Percentiles rank a stretch among this genome's conserved stretches.
These are phyloP conservation scores for Novymonas esmeraldas DNA, from an alignment of 208 protist genomes.

Conservation along the genomic window DNA sequence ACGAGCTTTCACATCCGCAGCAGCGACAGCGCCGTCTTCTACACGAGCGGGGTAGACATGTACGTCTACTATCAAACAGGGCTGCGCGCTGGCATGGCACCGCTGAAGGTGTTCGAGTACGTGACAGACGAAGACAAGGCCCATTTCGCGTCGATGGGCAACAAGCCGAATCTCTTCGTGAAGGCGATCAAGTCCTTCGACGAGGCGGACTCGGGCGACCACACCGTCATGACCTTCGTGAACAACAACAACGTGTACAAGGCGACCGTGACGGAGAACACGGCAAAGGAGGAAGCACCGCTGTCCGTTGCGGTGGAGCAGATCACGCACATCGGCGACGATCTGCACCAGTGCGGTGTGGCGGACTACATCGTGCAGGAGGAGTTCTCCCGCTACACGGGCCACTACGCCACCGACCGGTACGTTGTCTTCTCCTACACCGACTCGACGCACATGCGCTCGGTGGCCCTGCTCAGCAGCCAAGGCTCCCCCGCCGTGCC, in stretches of 20 bases:
- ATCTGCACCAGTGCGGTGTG: constrained; percentile 68
- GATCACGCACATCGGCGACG: constrained; percentile 72
- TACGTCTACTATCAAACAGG: constrained; percentile 68
- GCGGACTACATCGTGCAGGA: constrained; percentile 94
- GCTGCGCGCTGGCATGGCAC: constrained; percentile 34
- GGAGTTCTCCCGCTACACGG: constrained; percentile 90
- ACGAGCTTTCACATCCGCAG: constrained; percentile 53
- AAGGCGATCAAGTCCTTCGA: constrained; percentile 32
- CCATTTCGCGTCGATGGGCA: constrained; percentile 37
- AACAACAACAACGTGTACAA: constrained; percentile 78
- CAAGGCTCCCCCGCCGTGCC: constrained; percentile 25
- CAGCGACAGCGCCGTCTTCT: constrained; percentile 67
- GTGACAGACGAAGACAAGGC: constrained; percentile 38
- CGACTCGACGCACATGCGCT: constrained; percentile 69
- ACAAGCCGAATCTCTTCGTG: constrained; percentile 64
- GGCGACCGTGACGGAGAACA: constrained; percentile 47
- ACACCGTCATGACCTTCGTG: constrained; percentile 65
- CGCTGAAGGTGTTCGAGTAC: constrained; percentile 70
- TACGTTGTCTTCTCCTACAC: constrained; percentile 81
- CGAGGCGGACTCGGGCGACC: constrained; percentile 3
- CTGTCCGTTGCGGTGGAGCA: constrained; percentile 47
- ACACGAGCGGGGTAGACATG: constrained; percentile 54
- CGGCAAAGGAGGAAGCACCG: constrained; percentile 19
- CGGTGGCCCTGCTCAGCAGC: constrained; percentile 58
- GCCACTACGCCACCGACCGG: constrained; percentile 77